These are phyloP conservation scores for Sphagnum magellanicum DNA, from an alignment of 228 moss, liverwort and hornwort genomes.

Conservation along the genomic window DNA sequence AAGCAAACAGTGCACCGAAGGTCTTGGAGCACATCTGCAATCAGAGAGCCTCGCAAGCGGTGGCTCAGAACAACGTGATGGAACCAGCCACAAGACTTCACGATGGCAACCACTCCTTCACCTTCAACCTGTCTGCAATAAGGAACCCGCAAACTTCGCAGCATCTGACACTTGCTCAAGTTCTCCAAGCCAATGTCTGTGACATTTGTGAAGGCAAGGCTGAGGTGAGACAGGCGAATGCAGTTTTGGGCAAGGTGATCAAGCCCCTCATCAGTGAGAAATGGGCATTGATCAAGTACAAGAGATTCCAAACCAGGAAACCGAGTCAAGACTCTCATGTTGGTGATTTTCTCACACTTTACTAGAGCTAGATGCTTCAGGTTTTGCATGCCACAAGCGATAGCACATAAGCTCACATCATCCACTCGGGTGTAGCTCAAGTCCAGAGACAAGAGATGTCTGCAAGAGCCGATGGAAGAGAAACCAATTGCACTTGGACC, in stretches of 20 bases:
- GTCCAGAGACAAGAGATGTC: constrained; percentile 23
- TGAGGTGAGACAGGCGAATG: constrained; percentile 17
- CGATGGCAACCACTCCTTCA: constrained; percentile 27
- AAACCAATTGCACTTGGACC: constrained; percentile 25
- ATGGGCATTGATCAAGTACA: constrained; percentile 32
- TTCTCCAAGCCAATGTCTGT: constrained; percentile 23
- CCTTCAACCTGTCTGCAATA: constrained; percentile 32
- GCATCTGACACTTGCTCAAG: constrained; percentile 18
- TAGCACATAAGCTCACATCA: constrained; percentile 24
- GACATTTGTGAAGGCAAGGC: constrained; percentile 31
- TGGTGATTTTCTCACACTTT: constrained; percentile 23
- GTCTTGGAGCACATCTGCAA: constrained; percentile 18
- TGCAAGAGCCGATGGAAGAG: constrained; percentile 29
- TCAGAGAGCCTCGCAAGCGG: constrained; percentile 15
- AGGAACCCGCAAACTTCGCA: constrained; percentile 29
- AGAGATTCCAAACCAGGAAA: constrained; percentile 25
- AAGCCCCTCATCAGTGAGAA: constrained; percentile 24
- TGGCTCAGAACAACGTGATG: constrained; percentile 30
- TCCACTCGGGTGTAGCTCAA: constrained; percentile 34
- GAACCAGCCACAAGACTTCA: constrained; percentile 24
- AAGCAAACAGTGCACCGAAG: constrained; percentile 22
- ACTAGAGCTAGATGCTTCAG: constrained; percentile 25
- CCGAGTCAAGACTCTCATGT: constrained; percentile 19
- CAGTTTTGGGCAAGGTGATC: constrained; percentile 14
- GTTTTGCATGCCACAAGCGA: constrained; percentile 28